These are phyloP conservation scores for Huntiella savannae DNA, from an alignment of 2,329 filamentous ascomycete genomes.

Conservation along the genomic window DNA sequence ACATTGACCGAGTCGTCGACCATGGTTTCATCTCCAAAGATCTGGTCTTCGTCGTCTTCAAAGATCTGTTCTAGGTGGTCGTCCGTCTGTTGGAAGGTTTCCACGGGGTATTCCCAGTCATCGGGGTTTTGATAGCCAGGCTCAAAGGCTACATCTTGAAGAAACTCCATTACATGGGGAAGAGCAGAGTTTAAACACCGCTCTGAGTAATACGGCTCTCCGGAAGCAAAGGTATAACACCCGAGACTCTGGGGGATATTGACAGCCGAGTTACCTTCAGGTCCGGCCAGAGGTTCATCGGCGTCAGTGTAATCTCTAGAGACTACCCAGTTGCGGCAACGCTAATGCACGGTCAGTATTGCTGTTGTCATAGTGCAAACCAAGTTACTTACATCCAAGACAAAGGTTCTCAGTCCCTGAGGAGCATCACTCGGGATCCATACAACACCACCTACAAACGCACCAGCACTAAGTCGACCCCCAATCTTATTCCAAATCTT, in stretches of 20 bases:
- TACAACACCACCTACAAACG: conserved; percentile 30
- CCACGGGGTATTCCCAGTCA: conserved; percentile 3
- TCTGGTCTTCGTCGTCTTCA: too few relatives aligned
- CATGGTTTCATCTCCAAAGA: too few relatives aligned
- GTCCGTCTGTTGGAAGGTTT: too few relatives aligned
- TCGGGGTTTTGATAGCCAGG: conserved; percentile 23
- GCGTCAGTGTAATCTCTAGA: conserved; percentile 17
- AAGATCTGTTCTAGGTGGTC: too few relatives aligned
- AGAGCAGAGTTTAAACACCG: conserved; percentile 39
- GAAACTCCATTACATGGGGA: conserved; percentile 38
- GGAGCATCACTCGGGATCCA: conserved; percentile 22
- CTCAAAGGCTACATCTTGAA: conserved; percentile 33
- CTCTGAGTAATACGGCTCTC: conserved; percentile 39
- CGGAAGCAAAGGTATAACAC: conserved; percentile 51
- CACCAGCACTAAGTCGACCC: conserved; percentile 26
- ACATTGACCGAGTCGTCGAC: too few relatives aligned
- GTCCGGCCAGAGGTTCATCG: conserved; percentile 33
- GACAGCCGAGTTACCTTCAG: conserved; percentile 26
- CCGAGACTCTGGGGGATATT: conserved; percentile 28
- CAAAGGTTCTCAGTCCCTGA: conserved; percentile 27
- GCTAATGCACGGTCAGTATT: conserved; percentile 20
- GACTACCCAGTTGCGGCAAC: conserved; percentile 41
- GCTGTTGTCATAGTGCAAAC: background rate
- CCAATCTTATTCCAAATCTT: conserved; percentile 30
- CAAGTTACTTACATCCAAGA: conserved; percentile 26